These are phyloP conservation scores for Sphaceloma murrayae DNA, from an alignment of 2,329 filamentous ascomycete species.

Conservation along the genomic window DNA sequence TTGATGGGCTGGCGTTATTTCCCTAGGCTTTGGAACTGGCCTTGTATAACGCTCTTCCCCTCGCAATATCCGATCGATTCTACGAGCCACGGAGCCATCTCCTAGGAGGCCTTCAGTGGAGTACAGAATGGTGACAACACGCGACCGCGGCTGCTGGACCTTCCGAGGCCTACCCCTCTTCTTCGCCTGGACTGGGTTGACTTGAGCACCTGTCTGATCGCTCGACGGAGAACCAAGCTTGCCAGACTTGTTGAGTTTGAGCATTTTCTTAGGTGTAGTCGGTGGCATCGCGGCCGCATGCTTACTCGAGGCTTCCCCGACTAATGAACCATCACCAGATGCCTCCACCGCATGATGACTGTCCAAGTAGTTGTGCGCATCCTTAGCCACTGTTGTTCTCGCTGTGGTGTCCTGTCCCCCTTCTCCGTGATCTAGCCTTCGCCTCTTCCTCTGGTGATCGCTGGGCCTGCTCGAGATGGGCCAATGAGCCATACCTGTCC, in stretches of 20 bases:
- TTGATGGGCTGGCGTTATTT: slow-evolving; percentile 23
- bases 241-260: slow-evolving; percentile 37
- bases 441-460: slow-evolving; percentile 2
- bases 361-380: too few species aligned
- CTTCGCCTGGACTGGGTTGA: slow-evolving; percentile 21
- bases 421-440: slow-evolving; percentile 6
- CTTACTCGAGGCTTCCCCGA: too few species aligned
- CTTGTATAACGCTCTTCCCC: slow-evolving; percentile 29
- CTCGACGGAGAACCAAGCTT: slow-evolving; percentile 37
- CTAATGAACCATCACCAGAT: too few species aligned
- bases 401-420: neutral
- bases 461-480: slow-evolving; percentile 5
- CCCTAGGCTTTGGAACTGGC: too few species aligned
- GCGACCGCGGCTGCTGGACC: slow-evolving; percentile 20
- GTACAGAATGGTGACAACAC: slow-evolving; percentile 40
- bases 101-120: slow-evolving; percentile 32
- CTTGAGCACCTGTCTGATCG: slow-evolving; percentile 18
- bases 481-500: neutral
- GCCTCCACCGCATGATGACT: too few species aligned
- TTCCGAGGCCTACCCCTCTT: slow-evolving; percentile 26
- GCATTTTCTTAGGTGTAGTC: slow-evolving; percentile 29
- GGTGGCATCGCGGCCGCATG: neutral
- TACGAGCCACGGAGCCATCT: slow-evolving; percentile 45
- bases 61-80: slow-evolving; percentile 54
- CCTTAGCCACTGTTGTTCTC: too few species aligned